Conservation (phyloP, 371 early-diverging fungal genomes). For the Gilbertella persicaria region DNA sequence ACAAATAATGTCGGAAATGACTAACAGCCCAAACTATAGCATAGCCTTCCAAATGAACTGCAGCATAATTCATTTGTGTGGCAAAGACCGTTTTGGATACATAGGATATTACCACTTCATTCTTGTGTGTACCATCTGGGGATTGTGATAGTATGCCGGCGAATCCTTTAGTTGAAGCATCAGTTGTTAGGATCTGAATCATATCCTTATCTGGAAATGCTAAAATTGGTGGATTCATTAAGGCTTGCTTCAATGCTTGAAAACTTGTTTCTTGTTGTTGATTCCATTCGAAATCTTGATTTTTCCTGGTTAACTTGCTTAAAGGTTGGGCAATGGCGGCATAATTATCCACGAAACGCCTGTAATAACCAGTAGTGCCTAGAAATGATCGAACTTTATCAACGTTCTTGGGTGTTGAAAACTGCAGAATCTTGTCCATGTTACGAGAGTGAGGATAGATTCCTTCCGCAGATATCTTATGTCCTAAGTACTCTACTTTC, state of each 20-base stretch:
- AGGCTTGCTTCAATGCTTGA: slow-evolving; percentile 5
- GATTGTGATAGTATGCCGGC: slow-evolving; percentile 40
- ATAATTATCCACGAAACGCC: slow-evolving; percentile 29
- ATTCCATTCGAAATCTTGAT: slow-evolving; percentile 19
- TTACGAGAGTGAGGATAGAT: slow-evolving; percentile 14
- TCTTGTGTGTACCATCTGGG: slow-evolving; percentile 13
- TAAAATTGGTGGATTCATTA: slow-evolving; percentile 28
- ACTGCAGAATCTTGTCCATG: slow-evolving; percentile 3
- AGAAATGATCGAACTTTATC: slow-evolving; percentile 30
- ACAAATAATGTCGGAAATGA: slow-evolving; percentile 34
- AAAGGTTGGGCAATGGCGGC: slow-evolving; percentile 15
- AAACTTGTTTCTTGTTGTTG: slow-evolving; percentile 23
- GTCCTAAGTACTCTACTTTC: slow-evolving; percentile 37
- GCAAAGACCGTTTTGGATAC: slow-evolving; percentile 13
- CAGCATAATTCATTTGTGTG: slow-evolving; percentile 14
- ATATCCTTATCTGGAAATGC: slow-evolving; percentile 25
- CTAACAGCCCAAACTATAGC: slow-evolving; percentile 34
- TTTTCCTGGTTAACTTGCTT: slow-evolving; percentile 6
- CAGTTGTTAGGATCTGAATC: slow-evolving; percentile 33
- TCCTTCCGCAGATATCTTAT: slow-evolving; percentile 32
- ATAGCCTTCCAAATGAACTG: slow-evolving; percentile 33
- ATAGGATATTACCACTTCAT: slow-evolving; percentile 23
- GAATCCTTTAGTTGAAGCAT: slow-evolving; percentile 36
- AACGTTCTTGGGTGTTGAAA: slow-evolving; percentile 11
- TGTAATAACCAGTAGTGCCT: slow-evolving; percentile 34